Percentiles rank a stretch among this genome's conserved stretches.
Conservation (phyloP, 129 eudicot genomes). For the Pittosporum tobira region DNA sequence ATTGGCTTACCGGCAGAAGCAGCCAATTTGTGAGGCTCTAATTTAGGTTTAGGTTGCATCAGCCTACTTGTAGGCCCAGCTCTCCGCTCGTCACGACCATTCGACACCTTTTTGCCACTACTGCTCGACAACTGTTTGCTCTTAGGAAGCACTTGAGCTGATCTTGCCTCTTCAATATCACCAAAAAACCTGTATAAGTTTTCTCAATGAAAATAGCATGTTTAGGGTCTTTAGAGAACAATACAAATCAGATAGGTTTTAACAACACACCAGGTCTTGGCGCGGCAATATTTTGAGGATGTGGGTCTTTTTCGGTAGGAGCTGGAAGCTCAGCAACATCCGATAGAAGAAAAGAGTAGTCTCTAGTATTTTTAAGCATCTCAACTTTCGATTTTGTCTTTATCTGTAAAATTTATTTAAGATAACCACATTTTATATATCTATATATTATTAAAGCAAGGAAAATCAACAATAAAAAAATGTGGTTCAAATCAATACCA, state of each 20-base stretch:
- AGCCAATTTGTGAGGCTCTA: constrained; percentile 29
- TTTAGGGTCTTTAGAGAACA: constrained; percentile 7
- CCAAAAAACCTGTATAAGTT: constrained; percentile 44
- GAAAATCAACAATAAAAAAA: neutral
- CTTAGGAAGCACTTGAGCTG: constrained; percentile 43
- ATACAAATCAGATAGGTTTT: constrained; percentile 5
- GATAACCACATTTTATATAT: neutral
- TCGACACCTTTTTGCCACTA: constrained; percentile 29
- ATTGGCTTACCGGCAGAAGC: constrained; percentile 28
- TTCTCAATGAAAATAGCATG: constrained; percentile 24
- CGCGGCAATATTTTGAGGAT: constrained; percentile 26
- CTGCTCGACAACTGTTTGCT: constrained; percentile 17
- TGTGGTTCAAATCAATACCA: constrained; percentile 21
- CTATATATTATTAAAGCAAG: neutral
- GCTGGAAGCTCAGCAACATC: constrained; percentile 87
- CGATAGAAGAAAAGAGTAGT: constrained; percentile 76
- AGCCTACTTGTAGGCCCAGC: constrained; percentile 25
- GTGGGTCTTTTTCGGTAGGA: constrained; percentile 46
- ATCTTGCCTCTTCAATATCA: constrained; percentile 53
- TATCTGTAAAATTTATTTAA: constrained; percentile 30
- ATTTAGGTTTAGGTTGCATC: constrained; percentile 36
- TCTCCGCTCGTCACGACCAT: constrained; percentile 46
- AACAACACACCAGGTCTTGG: constrained; percentile 48
- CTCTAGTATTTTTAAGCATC: constrained; percentile 70
- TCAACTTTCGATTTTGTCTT: constrained; percentile 51